Conservation (phyloP, 768 basidiomycete genomes). For the Lactarius quietus region DNA sequence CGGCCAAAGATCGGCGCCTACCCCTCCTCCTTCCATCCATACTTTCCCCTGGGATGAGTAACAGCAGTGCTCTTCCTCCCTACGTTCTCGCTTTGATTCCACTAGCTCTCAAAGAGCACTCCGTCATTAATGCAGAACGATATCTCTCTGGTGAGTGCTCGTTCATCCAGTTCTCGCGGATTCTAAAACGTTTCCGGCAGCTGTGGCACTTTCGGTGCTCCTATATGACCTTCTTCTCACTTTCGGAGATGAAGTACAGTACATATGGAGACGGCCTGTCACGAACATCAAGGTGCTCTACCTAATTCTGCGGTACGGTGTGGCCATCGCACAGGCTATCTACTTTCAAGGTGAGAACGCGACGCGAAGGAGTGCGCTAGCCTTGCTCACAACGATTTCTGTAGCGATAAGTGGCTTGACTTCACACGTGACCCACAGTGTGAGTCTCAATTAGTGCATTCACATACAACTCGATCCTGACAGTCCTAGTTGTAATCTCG, state of each 20-base stretch:
- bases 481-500: slow-evolving; percentile 5
- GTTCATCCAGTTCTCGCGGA: not conserved
- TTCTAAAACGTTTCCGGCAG: slow-evolving; percentile 25
- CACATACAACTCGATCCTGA: not conserved
- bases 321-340: slow-evolving; percentile 31
- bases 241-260: slow-evolving; percentile 39
- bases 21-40: not conserved
- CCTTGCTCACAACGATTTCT: not conserved
- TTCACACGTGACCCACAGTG: slow-evolving; percentile 5
- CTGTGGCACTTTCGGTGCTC: slow-evolving; percentile 35
- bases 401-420: slow-evolving; percentile 14
- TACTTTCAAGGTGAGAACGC: slow-evolving; percentile 31
- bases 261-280: slow-evolving; percentile 40
- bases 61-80: not conserved
- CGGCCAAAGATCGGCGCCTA: not conserved
- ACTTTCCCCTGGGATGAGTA: slow-evolving; percentile 1
- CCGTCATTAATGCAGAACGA: slow-evolving; percentile 6
- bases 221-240: slow-evolving; percentile 44
- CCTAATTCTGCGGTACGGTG: slow-evolving; percentile 41
- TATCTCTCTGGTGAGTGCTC: slow-evolving; percentile 13
- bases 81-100: not conserved
- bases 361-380: not conserved
- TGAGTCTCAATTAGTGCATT: not conserved
- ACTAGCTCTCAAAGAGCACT: slow-evolving; percentile 3
- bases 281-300: slow-evolving; percentile 40